Evolutionary conservation across 2,329 filamentous ascomycete genomes (phyloP), one percentile per base, ranked within the genome.

Genomic region (Alternaria rosae): DNA sequence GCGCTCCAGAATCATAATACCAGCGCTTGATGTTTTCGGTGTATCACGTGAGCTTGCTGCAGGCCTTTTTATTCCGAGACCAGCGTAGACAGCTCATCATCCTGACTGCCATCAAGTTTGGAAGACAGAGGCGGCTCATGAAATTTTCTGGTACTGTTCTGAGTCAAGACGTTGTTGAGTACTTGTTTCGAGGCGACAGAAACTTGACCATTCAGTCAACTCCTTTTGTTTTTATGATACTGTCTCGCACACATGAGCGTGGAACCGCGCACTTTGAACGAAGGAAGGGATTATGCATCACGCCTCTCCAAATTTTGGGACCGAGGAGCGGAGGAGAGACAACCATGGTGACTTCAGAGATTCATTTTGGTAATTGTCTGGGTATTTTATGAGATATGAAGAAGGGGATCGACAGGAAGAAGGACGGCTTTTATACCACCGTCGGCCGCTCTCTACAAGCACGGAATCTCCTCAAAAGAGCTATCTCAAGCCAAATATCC

Each of bases 81-180:
- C 5, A 3, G 10, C 3, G 35, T 10, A 11, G 2, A 38, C 4
- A 38, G 1, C 32, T 4, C 32, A 38, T 38, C 15, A 38, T 38
- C 15, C n/a, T 6, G 32, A 17, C 32, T 15, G 15, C 32, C 32
- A 38, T 15, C 15, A 5, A 38, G 32, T 17, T 17, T 38, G 2
- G 15, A 17, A 17, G 32, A 17, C 32, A 38, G 32, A 5, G 32
- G 15, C 8, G 32, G 32, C 32, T 38, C 32, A 38, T n/a, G 32
- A 38, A 0, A 10, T 38, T 0, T 10, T 15, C 3, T 38, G 4
- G 32, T 6, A 15, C 32, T 38, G n/a, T 5, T 10, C n/a, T 10
- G 15, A 17, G 15, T 38, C 0, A 5, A 2, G 5, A 17, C 8
- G 8, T 38, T 38, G 15, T n/a, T 17, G 32, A 10, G 32, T 3